These are phyloP conservation scores for Calcarisporium arbuscula DNA, from an alignment of 2,329 filamentous ascomycete species.

Conservation along the genomic window DNA sequence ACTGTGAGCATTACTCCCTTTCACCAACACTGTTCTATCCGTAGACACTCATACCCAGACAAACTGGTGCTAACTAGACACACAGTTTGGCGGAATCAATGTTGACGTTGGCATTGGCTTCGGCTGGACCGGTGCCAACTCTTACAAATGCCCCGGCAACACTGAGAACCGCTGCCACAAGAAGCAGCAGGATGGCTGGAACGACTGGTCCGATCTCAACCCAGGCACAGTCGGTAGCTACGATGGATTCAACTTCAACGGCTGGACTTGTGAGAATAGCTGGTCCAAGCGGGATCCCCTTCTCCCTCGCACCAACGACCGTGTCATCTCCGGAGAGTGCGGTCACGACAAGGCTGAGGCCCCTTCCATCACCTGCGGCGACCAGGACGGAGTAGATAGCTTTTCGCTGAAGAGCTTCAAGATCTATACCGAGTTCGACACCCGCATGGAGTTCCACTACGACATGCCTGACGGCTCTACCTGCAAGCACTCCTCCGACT, in stretches of 20 bases:
- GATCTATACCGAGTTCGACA: slow-evolving; percentile 67
- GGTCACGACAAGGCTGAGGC: slow-evolving; percentile 36
- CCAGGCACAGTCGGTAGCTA: slow-evolving; percentile 59
- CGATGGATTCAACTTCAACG: slow-evolving; percentile 66
- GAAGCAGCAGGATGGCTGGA: slow-evolving; percentile 64
- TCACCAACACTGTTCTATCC: neutral
- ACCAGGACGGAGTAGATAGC: slow-evolving; percentile 25
- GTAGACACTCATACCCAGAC: slow-evolving; percentile 4
- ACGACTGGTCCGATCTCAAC: slow-evolving; percentile 61
- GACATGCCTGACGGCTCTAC: slow-evolving; percentile 73
- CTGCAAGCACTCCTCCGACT: slow-evolving; percentile 72
- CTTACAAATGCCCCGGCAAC: slow-evolving; percentile 64
- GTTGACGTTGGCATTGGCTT: slow-evolving; percentile 8
- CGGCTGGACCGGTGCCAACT: slow-evolving; percentile 23
- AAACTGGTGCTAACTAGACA: slow-evolving; percentile 1
- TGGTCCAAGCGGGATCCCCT: slow-evolving; percentile 51
- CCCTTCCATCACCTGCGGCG: slow-evolving; percentile 52
- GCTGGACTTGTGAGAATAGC: slow-evolving; percentile 62
- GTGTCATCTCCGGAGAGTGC: slow-evolving; percentile 55
- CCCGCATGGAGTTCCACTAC: slow-evolving; percentile 79
- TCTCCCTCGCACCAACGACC: slow-evolving; percentile 35
- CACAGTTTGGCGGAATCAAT: slow-evolving; percentile 15
- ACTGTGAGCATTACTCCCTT: slow-evolving; percentile 34
- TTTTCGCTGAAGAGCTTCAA: slow-evolving; percentile 76
- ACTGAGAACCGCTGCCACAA: slow-evolving; percentile 70